phyloP scores from a whole-genome alignment of 176 grass and related monocot genomes.

The Aegilops longissima region DNA sequence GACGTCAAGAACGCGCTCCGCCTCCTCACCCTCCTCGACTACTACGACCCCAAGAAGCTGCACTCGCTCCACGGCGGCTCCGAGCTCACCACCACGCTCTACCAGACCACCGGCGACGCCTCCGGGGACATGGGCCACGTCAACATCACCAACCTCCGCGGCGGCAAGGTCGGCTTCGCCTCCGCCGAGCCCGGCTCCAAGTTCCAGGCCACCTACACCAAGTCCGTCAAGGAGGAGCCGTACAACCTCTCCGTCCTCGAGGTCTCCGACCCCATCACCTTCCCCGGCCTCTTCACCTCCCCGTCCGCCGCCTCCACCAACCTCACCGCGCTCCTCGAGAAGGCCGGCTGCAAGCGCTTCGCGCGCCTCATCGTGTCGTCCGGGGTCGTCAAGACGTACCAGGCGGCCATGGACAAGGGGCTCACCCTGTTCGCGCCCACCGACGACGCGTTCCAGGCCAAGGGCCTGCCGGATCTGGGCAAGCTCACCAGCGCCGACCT shows the following conservation, averaged over 20 bases:
- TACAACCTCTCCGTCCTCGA: slow-evolving; percentile 94
- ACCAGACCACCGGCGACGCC: slow-evolving; percentile 91
- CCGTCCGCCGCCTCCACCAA: slow-evolving; percentile 57
- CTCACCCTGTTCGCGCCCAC: slow-evolving; percentile 89
- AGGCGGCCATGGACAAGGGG: slow-evolving; percentile 85
- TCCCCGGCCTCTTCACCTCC: slow-evolving; percentile 68
- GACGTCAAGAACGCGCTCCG: slow-evolving; percentile 90
- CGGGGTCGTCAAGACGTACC: slow-evolving; percentile 81
- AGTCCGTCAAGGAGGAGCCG: slow-evolving; percentile 67
- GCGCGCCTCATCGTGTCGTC: slow-evolving; percentile 65
- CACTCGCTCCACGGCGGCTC: slow-evolving; percentile 70
- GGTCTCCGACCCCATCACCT: slow-evolving; percentile 84
- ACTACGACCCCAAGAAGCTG: slow-evolving; percentile 92
- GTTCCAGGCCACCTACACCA: slow-evolving; percentile 77
- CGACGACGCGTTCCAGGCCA: slow-evolving; percentile 90
- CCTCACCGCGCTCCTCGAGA: slow-evolving; percentile 82
- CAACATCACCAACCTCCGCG: slow-evolving; percentile 95
- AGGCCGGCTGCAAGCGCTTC: slow-evolving; percentile 95
- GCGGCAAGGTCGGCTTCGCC: slow-evolving; percentile 82
- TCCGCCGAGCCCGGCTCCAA: slow-evolving; percentile 69
- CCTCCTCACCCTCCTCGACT: slow-evolving; percentile 90
- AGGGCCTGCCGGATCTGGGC: slow-evolving; percentile 65
- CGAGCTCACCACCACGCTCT: slow-evolving; percentile 84
- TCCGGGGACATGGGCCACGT: slow-evolving; percentile 84
- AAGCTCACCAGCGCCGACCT: slow-evolving; percentile 75